Conservation (phyloP, 2,329 filamentous ascomycete species). For the Nemania abortiva region DNA sequence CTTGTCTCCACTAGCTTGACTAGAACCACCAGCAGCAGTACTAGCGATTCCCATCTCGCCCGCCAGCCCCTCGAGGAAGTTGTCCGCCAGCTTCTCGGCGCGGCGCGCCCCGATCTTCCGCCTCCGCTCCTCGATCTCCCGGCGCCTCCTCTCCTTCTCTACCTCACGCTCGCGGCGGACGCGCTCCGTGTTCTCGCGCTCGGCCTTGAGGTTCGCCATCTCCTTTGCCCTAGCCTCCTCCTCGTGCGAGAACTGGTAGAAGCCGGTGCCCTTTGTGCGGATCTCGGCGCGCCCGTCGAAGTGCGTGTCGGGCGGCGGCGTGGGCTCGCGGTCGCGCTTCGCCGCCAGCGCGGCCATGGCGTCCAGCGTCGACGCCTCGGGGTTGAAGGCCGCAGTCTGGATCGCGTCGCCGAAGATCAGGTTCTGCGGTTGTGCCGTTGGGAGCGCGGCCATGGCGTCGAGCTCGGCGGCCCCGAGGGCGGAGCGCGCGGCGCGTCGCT, state of each 20-base stretch:
- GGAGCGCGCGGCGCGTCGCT: conserved; percentile 66
- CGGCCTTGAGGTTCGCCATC: conserved; percentile 82
- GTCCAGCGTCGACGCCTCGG: conserved; percentile 68
- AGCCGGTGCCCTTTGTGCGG: conserved; percentile 87
- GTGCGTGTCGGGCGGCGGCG: conserved; percentile 83
- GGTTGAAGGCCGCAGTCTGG: conserved; percentile 85
- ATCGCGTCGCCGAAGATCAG: conserved; percentile 89
- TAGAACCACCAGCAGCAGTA: not conserved
- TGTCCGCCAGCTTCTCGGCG: conserved; percentile 54
- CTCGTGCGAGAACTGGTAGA: conserved; percentile 88
- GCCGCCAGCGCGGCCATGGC: conserved; percentile 83
- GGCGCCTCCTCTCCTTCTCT: conserved; percentile 69
- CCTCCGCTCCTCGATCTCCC: conserved; percentile 73
- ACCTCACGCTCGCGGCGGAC: conserved; percentile 76
- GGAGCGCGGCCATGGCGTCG: conserved; percentile 58
- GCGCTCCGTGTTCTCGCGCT: conserved; percentile 68
- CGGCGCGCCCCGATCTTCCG: conserved; percentile 69
- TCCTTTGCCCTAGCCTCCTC: conserved; percentile 71
- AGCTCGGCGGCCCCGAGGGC: conserved; percentile 70
- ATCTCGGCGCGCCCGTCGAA: conserved; percentile 90
- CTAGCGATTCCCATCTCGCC: conserved; percentile 45
- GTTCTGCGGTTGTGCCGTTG: conserved; percentile 70
- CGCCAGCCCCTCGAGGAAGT: conserved; percentile 53
- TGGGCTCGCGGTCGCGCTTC: conserved; percentile 82
- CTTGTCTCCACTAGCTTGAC: not conserved